These are phyloP conservation scores for Apiospora kogelbergensis DNA, from an alignment of 2,329 filamentous ascomycete species.

Conservation along the genomic window DNA sequence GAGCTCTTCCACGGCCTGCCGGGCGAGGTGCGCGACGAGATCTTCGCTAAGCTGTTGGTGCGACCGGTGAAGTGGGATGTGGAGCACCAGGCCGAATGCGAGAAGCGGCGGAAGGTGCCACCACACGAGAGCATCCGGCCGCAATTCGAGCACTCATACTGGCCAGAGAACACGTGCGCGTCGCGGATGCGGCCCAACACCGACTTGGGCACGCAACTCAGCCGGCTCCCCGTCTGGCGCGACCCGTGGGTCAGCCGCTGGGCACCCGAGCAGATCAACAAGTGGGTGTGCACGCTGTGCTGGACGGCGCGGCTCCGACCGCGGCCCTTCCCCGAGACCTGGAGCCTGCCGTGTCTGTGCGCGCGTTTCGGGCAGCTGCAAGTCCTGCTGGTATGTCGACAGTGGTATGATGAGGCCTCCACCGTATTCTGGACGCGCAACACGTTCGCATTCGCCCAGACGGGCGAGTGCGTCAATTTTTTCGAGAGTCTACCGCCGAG, in stretches of 20 bases:
- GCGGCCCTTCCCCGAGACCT: neutral
- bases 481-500: conserved; percentile 9
- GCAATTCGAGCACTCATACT: neutral
- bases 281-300: conserved; percentile 16
- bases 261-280: conserved; percentile 15
- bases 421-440: conserved; percentile 20
- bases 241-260: conserved; percentile 9
- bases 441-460: conserved; percentile 16
- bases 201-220: neutral
- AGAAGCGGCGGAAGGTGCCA: neutral
- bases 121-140: neutral
- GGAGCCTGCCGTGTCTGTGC: conserved; percentile 19
- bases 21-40: conserved; percentile 16
- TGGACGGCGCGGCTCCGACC: conserved; percentile 3
- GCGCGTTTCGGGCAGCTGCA: conserved; percentile 15
- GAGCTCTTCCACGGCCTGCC: neutral
- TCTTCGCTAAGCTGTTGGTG: conserved; percentile 20
- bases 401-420: conserved; percentile 20
- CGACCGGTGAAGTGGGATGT: conserved; percentile 18
- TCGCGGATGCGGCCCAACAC: neutral
- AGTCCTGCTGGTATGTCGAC: conserved; percentile 16
- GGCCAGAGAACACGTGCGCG: neutral
- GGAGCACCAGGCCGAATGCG: conserved; percentile 9
- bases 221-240: too few relatives aligned
- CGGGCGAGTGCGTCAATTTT: conserved; percentile 16